Base-by-base conservation (phyloP, 192 early-diverging fungal species). In the Thamnidium elegans region DNA sequence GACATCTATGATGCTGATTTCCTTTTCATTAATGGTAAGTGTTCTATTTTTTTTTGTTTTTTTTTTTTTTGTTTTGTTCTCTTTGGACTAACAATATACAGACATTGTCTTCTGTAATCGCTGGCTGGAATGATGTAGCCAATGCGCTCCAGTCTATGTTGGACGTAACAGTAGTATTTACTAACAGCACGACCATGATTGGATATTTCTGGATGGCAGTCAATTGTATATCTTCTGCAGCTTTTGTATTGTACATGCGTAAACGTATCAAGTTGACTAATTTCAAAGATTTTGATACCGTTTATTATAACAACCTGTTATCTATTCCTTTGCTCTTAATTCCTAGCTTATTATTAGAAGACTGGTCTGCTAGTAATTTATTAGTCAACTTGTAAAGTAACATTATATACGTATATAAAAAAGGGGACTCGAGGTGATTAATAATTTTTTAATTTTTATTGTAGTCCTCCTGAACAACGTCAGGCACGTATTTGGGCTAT, bases 211-310 rank as follows among this genome's bases (percentile, higher is more conserved):
- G 95, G 94, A 97, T 99, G 93, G 76, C 82, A 11, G 42, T 79
- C 59, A 99, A 97, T 80, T 99, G 95, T 76, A 47, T 93, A 11
- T 86, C 92, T 7, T 89, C 93, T 10, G 92, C 93, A 10, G 79
- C 85, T 10, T 95, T 90, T 77, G 86, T 92, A n/a, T 77, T 96
- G 55, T 84, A 90, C 62, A 92, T 99, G 89, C 91, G 94, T 71
- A 83, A 84, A 72, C 81, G 87, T 62, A 92, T 94, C 72, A 90
- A 87, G 78, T 70, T 86, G 66, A 90, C 93, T 51, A 83, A 86
- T 61, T 97, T 97, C 66, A 93, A 92, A 74, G 94, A 97, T 69
- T 96, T 94, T 78, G 97, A 99, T 75, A 94, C 92, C 5, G 92
- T 97, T 14, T 97, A 89, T 77, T 97, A 94, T 73, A 99, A 97